These are phyloP conservation scores for Yamadazyma dushanensis DNA, from an alignment of 1,139 yeast species.

Conservation along the genomic window DNA sequence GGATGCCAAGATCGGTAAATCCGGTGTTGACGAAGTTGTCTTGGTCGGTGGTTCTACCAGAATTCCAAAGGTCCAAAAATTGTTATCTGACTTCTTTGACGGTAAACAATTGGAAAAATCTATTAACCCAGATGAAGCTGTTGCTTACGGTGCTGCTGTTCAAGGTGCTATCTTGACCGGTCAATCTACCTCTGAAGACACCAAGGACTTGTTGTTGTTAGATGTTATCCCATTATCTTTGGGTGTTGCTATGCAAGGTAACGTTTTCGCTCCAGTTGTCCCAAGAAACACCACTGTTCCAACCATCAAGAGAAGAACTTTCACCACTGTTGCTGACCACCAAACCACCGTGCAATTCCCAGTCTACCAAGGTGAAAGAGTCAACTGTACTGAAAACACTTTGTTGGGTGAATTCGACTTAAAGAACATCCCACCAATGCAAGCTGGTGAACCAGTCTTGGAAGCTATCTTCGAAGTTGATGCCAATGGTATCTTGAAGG, in stretches of 20 bases:
- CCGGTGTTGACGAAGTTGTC: conserved; percentile 90
- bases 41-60: conserved; percentile 99
- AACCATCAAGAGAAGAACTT: conserved; percentile 93
- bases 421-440: conserved; percentile 95
- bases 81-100: conserved; percentile 95
- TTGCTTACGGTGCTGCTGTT: conserved; percentile 98
- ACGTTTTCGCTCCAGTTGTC: conserved; percentile 95
- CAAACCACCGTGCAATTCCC: conserved; percentile 96
- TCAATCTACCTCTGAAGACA: conserved; percentile 59
- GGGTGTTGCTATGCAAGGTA: conserved; percentile 97
- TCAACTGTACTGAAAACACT: conserved; percentile 93
- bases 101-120: conserved; percentile 95
- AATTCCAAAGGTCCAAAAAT: conserved; percentile 98
- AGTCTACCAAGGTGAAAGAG: conserved; percentile 97
- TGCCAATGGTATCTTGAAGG: conserved; percentile 97
- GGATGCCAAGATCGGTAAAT: conserved; percentile 90
- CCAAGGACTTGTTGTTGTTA: conserved; percentile 81
- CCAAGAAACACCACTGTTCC: conserved; percentile 97
- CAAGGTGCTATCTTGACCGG: conserved; percentile 88
- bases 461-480: conserved; percentile 94
- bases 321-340: conserved; percentile 96
- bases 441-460: conserved; percentile 97
- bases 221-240: conserved; percentile 93
- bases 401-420: conserved; percentile 93
- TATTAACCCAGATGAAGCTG: conserved; percentile 98